Conservation (phyloP, 176 grass and related monocot species). For the Leersia perrieri region DNA sequence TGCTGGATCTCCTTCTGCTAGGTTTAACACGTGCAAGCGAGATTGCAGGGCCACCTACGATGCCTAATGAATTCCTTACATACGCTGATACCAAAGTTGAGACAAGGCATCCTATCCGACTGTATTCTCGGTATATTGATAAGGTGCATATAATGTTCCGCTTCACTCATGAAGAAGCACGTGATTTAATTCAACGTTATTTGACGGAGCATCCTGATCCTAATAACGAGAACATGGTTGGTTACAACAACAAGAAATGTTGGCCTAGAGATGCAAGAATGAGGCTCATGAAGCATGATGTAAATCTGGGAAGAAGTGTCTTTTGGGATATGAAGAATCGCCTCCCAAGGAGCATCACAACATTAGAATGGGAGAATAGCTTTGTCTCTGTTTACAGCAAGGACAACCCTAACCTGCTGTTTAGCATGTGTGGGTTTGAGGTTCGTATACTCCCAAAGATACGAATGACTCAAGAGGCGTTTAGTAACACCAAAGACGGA, state of each 20-base stretch:
- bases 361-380: constrained; percentile 96
- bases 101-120: constrained; percentile 88
- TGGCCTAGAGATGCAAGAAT: constrained; percentile 99
- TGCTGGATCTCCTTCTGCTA: constrained; percentile 94
- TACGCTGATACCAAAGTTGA: constrained; percentile 91
- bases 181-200: constrained; percentile 93
- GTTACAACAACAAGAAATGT: constrained; percentile 99
- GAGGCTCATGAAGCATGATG: constrained; percentile 99
- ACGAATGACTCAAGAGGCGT: constrained; percentile 97
- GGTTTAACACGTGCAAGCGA: constrained; percentile 93
- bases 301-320: constrained; percentile 98
- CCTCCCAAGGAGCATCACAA: constrained; percentile 96
- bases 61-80: constrained; percentile 99
- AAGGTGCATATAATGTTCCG: constrained; percentile 97
- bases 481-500: constrained; percentile 96
- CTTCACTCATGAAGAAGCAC: constrained; percentile 95
- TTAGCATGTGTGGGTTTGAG: constrained; percentile 99
- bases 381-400: constrained; percentile 98
- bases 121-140: constrained; percentile 96
- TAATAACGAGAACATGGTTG: constrained; percentile 99
- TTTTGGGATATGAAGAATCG: constrained; percentile 99
- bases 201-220: constrained; percentile 98
- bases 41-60: constrained; percentile 88
- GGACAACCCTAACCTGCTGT: constrained; percentile 95
- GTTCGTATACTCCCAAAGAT: constrained; percentile 91